Evolutionary conservation across 306 rosid species (phyloP).

Genomic region (Pterocarpus macrocarpus): DNA sequence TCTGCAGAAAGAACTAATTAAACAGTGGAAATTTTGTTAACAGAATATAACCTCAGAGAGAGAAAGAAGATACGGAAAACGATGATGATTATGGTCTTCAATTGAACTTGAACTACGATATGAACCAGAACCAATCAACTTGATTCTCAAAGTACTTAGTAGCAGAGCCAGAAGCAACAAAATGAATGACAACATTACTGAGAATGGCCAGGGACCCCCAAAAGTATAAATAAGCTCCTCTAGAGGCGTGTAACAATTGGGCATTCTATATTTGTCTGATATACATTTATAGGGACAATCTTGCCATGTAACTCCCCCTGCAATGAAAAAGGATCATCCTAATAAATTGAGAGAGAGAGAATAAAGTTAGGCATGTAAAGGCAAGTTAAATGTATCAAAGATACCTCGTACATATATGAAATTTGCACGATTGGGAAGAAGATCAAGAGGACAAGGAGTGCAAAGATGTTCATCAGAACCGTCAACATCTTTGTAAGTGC

Average conservation of each 20-base stretch:
- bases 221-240: slow-evolving; percentile 95
- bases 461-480: slow-evolving; percentile 89
- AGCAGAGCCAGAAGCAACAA: slow-evolving; percentile 76
- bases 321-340: slow-evolving; percentile 51
- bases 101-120: slow-evolving; percentile 71
- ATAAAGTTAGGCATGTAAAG: slow-evolving; percentile 40
- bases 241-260: slow-evolving; percentile 93
- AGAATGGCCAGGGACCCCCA: slow-evolving; percentile 92
- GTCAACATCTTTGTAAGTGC: slow-evolving; percentile 85
- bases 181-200: slow-evolving; percentile 72
- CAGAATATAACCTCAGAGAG: slow-evolving; percentile 80
- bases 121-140: slow-evolving; percentile 78
- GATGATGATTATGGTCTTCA: slow-evolving; percentile 73
- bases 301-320: slow-evolving; percentile 78
- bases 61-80: slow-evolving; percentile 91
- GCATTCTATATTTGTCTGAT: slow-evolving; percentile 94
- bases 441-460: slow-evolving; percentile 88
- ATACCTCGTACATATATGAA: slow-evolving; percentile 92
- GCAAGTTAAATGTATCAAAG: slow-evolving; percentile 36
- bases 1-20: slow-evolving; percentile 38
- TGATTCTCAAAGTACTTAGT: slow-evolving; percentile 77
- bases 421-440: slow-evolving; percentile 90
- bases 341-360: slow-evolving; percentile 31
- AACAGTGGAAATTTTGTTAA: slow-evolving; percentile 28
- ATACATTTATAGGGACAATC: slow-evolving; percentile 89